These are phyloP conservation scores for Phylloporus sp. DNA, from an alignment of 768 basidiomycete genomes.

Conservation along the genomic window DNA sequence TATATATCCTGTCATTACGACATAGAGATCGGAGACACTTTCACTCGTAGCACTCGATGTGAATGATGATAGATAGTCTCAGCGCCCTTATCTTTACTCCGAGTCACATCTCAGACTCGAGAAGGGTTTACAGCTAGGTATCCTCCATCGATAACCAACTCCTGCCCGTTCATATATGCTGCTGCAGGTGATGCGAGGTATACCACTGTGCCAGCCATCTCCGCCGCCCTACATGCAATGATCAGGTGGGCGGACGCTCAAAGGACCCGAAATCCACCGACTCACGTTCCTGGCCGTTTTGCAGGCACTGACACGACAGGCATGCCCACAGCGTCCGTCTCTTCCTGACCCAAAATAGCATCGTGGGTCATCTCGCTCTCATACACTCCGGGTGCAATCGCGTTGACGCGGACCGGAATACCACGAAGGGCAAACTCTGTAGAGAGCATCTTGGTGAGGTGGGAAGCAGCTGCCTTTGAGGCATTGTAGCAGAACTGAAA, in stretches of 20 bases:
- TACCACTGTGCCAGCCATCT: slow-evolving; percentile 74
- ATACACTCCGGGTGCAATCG: slow-evolving; percentile 72
- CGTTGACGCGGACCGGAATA: slow-evolving; percentile 65
- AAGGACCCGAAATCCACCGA: too few species aligned
- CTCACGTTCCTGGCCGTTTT: slow-evolving; percentile 61
- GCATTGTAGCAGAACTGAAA: slow-evolving; percentile 76
- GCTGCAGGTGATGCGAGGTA: slow-evolving; percentile 73
- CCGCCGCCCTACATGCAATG: slow-evolving; percentile 45
- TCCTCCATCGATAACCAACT: slow-evolving; percentile 73
- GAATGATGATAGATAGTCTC: not conserved
- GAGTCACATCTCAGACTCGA: slow-evolving; percentile 24
- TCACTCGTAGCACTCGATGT: too few species aligned
- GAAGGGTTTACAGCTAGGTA: slow-evolving; percentile 70
- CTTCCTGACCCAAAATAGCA: slow-evolving; percentile 40
- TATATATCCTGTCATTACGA: too few species aligned
- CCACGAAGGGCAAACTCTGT: slow-evolving; percentile 70
- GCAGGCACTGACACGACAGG: slow-evolving; percentile 60
- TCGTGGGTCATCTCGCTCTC: slow-evolving; percentile 71
- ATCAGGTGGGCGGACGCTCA: not conserved
- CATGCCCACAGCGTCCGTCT: slow-evolving; percentile 52
- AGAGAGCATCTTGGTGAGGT: slow-evolving; percentile 71
- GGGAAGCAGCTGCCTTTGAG: slow-evolving; percentile 70
- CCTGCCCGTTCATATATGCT: slow-evolving; percentile 72
- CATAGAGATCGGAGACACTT: too few species aligned
- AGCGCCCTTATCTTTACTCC: not conserved